Evolutionary conservation across 2,329 filamentous ascomycete species (phyloP), one percentile per base, ranked within the genome.

Genomic region (Zymoseptoria tritici): DNA sequence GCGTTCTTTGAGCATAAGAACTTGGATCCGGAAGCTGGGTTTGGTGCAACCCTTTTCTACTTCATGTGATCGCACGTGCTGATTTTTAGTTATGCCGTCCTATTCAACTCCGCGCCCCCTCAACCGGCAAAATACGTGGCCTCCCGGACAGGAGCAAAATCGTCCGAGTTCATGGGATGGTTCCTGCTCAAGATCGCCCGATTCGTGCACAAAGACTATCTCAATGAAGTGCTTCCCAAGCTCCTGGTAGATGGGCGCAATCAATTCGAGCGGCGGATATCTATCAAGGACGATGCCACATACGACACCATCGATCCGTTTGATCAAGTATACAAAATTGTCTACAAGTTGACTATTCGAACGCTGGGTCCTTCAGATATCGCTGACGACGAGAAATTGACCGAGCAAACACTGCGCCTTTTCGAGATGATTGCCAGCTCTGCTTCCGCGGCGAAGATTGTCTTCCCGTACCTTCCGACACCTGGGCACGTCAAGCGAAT

Each of bases 331-430:
- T 83, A 83, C 66, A 69, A 74, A 5, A 73, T 82, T 57, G 75
- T 85, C 1, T 85, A 80, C 69, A 76, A 79, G 66, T 74, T 85
- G n/a, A 85, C 81, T 3, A 83, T 84, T 73, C 78, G 83, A 11
- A 80, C 77, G 4, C 75, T 85, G 0, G 82, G 80, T 6, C 77
- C 77, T 56, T 73, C 78, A 31, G 83, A 85, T 50, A 78, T 85
- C 24, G 82, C 81, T 13, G 73, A 81, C 2, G 73, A 81, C 55
- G 74, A 75, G 0, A 63, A 62, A 5, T 66, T 80, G 20, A 65
- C 81, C 2, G 70, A 69, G n/a, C 70, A 75, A 46, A 77, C 76
- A 2, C 72, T 84, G 13, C 60, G 68, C 13, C 70, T 77, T 9
- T 84, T 80, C 60, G 76, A 80, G 58, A 68, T 68, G 26, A 76